Evolutionary conservation across 768 basidiomycete genomes (phyloP).

Genomic region (Nidularia pulvinata): DNA sequence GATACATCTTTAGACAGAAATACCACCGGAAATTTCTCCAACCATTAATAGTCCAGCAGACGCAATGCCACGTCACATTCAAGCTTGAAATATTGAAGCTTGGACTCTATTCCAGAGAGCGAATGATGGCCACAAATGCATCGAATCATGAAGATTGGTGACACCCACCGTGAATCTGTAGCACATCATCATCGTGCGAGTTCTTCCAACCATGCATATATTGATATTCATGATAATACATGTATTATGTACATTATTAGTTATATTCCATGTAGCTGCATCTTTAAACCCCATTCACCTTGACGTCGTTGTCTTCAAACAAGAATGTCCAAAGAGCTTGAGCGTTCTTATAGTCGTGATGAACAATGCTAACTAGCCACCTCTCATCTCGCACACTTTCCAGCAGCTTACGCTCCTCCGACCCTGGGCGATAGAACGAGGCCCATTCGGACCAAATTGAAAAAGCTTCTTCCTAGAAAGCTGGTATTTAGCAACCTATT

Average conservation of each 20-base stretch:
- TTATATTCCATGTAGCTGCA: neutral
- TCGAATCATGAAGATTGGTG: no score
- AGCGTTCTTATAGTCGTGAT: slow-evolving; percentile 88
- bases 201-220: no score
- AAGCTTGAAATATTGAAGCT: no score
- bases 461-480: slow-evolving; percentile 87
- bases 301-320: slow-evolving; percentile 30
- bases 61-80: no score
- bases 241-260: neutral
- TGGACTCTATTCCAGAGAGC: no score
- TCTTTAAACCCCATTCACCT: neutral
- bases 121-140: no score
- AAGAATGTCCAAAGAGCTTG: slow-evolving; percentile 87
- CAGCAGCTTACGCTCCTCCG: slow-evolving; percentile 71
- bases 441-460: slow-evolving; percentile 97
- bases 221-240: no score
- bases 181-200: no score
- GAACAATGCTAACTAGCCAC: slow-evolving; percentile 92
- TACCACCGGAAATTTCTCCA: no score
- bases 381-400: slow-evolving; percentile 68
- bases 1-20: no score
- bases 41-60: no score
- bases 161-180: no score
- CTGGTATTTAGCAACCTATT: neutral
- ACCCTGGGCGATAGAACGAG: slow-evolving; percentile 76